Evolutionary conservation across 257 asterid genomes (phyloP), one percentile per base, ranked within the genome.

Genomic region (Gentiana dahurica): DNA sequence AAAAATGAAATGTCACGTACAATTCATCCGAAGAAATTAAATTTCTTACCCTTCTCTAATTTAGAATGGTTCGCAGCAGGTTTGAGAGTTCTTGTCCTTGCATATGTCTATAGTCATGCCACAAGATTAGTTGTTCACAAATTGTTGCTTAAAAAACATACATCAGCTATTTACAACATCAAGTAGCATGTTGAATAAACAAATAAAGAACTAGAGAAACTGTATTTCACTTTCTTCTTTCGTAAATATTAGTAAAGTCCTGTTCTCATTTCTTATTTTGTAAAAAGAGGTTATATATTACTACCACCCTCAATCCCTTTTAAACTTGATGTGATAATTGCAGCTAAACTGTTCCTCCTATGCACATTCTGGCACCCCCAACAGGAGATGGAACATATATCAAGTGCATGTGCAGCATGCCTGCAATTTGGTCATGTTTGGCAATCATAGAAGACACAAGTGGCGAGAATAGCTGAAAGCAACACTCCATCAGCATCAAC

Each of bases 11-110:
- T 57, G 15, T 60, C 58, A 33, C 54, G 56, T 39, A 5, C 35
- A 36, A 15, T 49, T 37, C 59, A 39, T 62, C 7, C 48, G 12
- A 52, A 41, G 24, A 39, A 48, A 12, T 34, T 9, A 54, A 53
- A 12, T 60, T 53, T 60, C 89, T 67, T 77, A 86, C 97, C 34
- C 66, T 60, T 79, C 64, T 69, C 75, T 65, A 66, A 63, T 36
- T 74, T 75, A 59, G 61, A 76, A 48, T 56, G 63, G 63, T 57
- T 66, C 55, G 57, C 71, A 35, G 70, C 55, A 59, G 76, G 67
- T 71, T 65, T 71, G 65, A 63, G 62, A 61, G 36, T 60, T 67
- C 62, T 66, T 51, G 43, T 39, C 58, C 72, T 64, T 53, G 24
- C 61, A 41, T 48, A 78, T 45, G 70, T 89, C 94, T 81, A 80